Evolutionary conservation across 2,329 filamentous ascomycete genomes (phyloP).

Genomic region (Colletotrichum chlorophyti): DNA sequence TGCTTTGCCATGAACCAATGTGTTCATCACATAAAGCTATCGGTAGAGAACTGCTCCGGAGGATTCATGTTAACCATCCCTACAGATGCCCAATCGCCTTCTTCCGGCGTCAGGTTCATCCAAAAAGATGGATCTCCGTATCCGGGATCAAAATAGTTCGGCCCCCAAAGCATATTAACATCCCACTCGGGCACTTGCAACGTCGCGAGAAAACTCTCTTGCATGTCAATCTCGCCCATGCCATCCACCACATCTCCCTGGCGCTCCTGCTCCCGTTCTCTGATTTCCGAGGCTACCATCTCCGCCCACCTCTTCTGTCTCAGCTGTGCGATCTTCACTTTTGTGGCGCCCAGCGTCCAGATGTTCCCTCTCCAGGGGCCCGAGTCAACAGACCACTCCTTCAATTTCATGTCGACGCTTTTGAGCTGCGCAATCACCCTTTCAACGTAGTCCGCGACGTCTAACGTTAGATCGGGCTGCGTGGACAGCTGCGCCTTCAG

Average conservation of each 20-base stretch:
- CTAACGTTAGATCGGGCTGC: constrained; percentile 52
- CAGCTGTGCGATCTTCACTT: constrained; percentile 52
- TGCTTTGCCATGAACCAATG: too few relatives aligned
- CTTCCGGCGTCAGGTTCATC: background rate
- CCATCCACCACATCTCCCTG: background rate
- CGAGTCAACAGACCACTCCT: constrained; percentile 37
- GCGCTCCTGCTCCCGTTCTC: background rate
- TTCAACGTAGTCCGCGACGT: constrained; percentile 50
- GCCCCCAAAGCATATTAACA: background rate
- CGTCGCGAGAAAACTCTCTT: background rate
- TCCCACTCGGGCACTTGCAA: constrained; percentile 2
- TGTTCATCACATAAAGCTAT: background rate
- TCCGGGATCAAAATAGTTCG: background rate
- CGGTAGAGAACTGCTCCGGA: background rate
- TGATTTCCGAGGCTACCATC: constrained; percentile 39
- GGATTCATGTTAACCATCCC: background rate
- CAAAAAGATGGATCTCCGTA: background rate
- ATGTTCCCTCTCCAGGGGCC: constrained; percentile 50
- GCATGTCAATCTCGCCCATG: background rate
- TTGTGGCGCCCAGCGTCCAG: constrained; percentile 56
- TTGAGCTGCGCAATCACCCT: constrained; percentile 51
- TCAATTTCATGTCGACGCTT: constrained; percentile 46
- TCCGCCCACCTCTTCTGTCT: constrained; percentile 57
- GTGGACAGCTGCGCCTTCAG: constrained; percentile 49
- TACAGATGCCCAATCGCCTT: background rate